phyloP scores from a whole-genome alignment of 352 stramenopile species.

The Achlya hypogyna region DNA sequence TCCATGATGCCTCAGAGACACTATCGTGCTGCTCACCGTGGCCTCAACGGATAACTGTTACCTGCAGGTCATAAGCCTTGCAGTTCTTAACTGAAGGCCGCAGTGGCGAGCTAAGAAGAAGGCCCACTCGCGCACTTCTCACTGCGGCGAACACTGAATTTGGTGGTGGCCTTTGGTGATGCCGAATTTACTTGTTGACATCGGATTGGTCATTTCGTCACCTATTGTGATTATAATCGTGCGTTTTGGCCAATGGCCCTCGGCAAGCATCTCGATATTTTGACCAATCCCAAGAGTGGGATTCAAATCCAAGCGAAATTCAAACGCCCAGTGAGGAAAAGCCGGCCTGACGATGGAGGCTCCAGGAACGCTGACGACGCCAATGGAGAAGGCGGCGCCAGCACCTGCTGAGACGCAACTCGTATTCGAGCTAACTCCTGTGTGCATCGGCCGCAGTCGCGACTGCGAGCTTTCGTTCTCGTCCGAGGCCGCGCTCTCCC shows the following conservation, averaged over 20 bases:
- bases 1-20: too few relatives aligned
- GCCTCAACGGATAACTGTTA: too few relatives aligned
- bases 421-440: constrained; percentile 5
- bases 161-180: too few relatives aligned
- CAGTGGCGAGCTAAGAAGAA: too few relatives aligned
- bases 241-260: neutral
- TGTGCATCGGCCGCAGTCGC: constrained; percentile 17
- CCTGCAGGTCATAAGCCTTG: too few relatives aligned
- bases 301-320: neutral
- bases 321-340: neutral
- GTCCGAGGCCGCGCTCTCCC: constrained; percentile 3
- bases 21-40: too few relatives aligned
- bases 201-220: too few relatives aligned
- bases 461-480: constrained; percentile 20
- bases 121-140: too few relatives aligned
- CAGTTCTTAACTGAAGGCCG: too few relatives aligned
- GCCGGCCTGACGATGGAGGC: neutral
- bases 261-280: neutral
- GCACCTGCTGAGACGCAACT: neutral
- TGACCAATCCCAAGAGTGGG: neutral
- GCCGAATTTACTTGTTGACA: too few relatives aligned
- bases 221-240: too few relatives aligned
- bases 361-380: neutral
- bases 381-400: neutral
- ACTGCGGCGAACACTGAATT: too few relatives aligned